These are phyloP conservation scores for Cyberlindnera meyerae DNA, from an alignment of 805 yeast species.

Conservation along the genomic window DNA sequence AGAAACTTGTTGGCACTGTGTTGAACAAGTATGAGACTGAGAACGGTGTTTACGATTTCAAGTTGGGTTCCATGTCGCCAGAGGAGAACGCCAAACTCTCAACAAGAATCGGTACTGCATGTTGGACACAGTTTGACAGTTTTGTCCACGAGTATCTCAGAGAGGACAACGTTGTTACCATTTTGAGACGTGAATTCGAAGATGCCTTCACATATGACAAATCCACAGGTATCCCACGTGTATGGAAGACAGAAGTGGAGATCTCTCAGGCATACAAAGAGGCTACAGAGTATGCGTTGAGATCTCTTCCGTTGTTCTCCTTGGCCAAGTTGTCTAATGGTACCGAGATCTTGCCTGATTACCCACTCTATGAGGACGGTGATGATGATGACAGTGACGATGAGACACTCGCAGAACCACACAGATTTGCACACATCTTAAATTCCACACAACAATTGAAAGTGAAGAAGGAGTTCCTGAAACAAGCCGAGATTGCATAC, in stretches of 20 bases:
- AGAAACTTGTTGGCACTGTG: slow-evolving; percentile 27
- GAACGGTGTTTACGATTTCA: slow-evolving; percentile 48
- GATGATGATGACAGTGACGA: slow-evolving; percentile 38
- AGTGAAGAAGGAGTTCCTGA: slow-evolving; percentile 56
- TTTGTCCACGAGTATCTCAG: slow-evolving; percentile 57
- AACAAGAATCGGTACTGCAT: slow-evolving; percentile 41
- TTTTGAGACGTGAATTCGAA: slow-evolving; percentile 78
- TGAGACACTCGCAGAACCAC: slow-evolving; percentile 27
- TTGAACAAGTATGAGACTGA: slow-evolving; percentile 28
- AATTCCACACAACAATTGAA: slow-evolving; percentile 51
- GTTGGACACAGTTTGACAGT: slow-evolving; percentile 64
- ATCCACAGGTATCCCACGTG: slow-evolving; percentile 71
- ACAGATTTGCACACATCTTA: slow-evolving; percentile 53
- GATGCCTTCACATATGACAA: slow-evolving; percentile 78
- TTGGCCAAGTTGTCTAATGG: slow-evolving; percentile 50
- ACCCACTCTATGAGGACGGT: slow-evolving; percentile 36
- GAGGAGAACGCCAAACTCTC: slow-evolving; percentile 39
- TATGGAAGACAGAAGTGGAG: slow-evolving; percentile 73
- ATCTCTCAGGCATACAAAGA: slow-evolving; percentile 59
- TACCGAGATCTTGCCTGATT: slow-evolving; percentile 55
- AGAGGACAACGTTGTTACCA: slow-evolving; percentile 58
- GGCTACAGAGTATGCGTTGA: slow-evolving; percentile 56
- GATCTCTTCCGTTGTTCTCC: slow-evolving; percentile 50
- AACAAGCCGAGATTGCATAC: slow-evolving; percentile 71
- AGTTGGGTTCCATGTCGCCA: slow-evolving; percentile 47